These are phyloP conservation scores for Vaccinium myrtillus DNA, from an alignment of 148 eudicot genomes.

Conservation along the genomic window DNA sequence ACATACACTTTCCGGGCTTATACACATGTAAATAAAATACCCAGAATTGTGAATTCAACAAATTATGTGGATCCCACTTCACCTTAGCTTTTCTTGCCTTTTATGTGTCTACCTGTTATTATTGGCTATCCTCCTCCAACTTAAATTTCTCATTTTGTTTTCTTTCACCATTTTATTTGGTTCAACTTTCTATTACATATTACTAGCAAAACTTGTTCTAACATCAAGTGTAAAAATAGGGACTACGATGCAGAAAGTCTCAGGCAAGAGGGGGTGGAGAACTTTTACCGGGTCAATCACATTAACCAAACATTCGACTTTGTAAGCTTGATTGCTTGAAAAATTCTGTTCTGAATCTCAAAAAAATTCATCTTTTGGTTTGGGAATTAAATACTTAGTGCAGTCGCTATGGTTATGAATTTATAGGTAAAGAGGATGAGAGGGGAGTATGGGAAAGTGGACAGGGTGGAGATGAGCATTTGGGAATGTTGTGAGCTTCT, in stretches of 20 bases:
- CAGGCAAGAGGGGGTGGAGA: constrained; percentile 70
- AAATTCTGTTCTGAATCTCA: background rate
- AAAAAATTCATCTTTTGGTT: background rate
- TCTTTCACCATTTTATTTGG: background rate
- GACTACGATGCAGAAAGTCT: constrained; percentile 65
- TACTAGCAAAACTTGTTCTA: background rate
- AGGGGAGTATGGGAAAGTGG: constrained; percentile 59
- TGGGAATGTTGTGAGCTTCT: constrained; percentile 96
- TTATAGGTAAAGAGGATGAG: constrained; percentile 82
- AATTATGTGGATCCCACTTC: background rate
- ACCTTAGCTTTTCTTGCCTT: background rate
- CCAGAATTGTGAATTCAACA: background rate
- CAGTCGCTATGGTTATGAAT: background rate
- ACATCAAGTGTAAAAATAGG: constrained; percentile 38
- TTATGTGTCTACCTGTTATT: background rate
- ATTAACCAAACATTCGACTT: constrained; percentile 64
- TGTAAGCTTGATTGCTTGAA: constrained; percentile 33
- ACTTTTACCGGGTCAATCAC: constrained; percentile 65
- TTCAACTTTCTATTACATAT: no score
- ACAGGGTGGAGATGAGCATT: constrained; percentile 89
- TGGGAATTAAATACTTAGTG: background rate
- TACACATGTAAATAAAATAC: background rate
- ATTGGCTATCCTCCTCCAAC: background rate
- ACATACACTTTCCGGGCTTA: background rate
- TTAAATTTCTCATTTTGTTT: background rate